phyloP scores from a whole-genome alignment of 2,329 filamentous ascomycete genomes.

The Pseudogymnoascus verrucosus region DNA sequence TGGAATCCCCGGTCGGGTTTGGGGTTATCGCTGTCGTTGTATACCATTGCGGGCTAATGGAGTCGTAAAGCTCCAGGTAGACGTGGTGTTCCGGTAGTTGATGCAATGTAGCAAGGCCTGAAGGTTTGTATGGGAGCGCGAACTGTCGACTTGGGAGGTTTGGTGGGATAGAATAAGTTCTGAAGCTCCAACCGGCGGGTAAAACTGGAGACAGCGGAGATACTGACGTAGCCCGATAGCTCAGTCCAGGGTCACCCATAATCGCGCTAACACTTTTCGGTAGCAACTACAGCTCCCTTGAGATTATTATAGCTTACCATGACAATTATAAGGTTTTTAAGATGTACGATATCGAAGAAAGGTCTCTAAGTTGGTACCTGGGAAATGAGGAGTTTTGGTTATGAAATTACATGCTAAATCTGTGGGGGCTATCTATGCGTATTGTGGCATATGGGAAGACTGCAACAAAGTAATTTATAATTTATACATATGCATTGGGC shows the following conservation, averaged over 20 bases:
- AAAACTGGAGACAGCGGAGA: background rate
- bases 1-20: constrained; percentile 4
- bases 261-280: background rate
- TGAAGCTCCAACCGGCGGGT: constrained; percentile 2
- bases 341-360: background rate
- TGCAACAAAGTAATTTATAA: background rate
- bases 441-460: background rate
- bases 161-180: constrained; percentile 7
- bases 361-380: background rate
- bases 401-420: background rate
- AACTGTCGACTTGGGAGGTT: background rate
- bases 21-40: background rate
- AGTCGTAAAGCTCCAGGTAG: background rate
- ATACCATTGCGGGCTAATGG: constrained; percentile 5
- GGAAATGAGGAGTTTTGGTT: background rate
- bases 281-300: background rate
- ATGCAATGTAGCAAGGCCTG: background rate
- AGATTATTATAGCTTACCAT: background rate
- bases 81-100: background rate
- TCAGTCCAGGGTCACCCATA: background rate
- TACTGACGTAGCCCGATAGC: background rate
- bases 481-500: background rate
- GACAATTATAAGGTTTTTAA: background rate
- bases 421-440: background rate
- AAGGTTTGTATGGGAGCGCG: background rate